Evolutionary conservation across 108 stramenopile species (phyloP).

Genomic region (Cyclotella kingstonii): DNA sequence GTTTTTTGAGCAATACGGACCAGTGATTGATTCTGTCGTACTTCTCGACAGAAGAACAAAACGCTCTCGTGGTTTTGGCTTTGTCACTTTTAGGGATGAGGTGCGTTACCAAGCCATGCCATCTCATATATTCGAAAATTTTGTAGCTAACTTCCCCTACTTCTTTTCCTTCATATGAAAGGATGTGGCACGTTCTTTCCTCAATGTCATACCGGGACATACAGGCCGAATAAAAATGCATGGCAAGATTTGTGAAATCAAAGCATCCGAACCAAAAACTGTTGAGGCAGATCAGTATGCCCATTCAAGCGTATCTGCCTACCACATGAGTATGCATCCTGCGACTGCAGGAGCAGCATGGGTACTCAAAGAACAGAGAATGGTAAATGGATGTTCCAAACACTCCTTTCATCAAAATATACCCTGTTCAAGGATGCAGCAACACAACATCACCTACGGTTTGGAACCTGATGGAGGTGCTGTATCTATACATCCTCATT

Average conservation of each 20-base stretch:
- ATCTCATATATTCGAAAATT: not conserved
- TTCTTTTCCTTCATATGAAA: constrained; percentile 2
- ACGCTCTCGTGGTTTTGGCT: constrained; percentile 89
- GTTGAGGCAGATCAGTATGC: constrained; percentile 11
- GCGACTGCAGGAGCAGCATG: not conserved
- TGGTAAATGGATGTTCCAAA: not conserved
- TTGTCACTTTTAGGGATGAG: constrained; percentile 79
- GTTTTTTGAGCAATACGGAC: constrained; percentile 77
- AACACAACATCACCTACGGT: constrained; percentile 10
- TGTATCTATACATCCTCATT: constrained; percentile 29
- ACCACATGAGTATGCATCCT: not conserved
- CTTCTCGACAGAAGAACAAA: constrained; percentile 75
- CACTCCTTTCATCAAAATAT: not conserved
- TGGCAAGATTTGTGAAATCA: constrained; percentile 70
- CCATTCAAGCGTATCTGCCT: not conserved
- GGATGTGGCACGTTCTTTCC: constrained; percentile 36
- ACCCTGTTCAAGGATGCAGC: constrained; percentile 3
- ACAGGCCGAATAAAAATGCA: constrained; percentile 57
- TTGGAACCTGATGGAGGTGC: constrained; percentile 5
- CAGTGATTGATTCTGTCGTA: constrained; percentile 69
- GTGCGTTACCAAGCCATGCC: constrained; percentile 23
- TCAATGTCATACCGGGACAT: constrained; percentile 32
- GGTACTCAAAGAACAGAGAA: no score
- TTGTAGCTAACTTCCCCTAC: not conserved
- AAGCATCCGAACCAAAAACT: constrained; percentile 62